phyloP scores from a whole-genome alignment of 2,329 filamentous ascomycete species.

The Colletotrichum sp. region DNA sequence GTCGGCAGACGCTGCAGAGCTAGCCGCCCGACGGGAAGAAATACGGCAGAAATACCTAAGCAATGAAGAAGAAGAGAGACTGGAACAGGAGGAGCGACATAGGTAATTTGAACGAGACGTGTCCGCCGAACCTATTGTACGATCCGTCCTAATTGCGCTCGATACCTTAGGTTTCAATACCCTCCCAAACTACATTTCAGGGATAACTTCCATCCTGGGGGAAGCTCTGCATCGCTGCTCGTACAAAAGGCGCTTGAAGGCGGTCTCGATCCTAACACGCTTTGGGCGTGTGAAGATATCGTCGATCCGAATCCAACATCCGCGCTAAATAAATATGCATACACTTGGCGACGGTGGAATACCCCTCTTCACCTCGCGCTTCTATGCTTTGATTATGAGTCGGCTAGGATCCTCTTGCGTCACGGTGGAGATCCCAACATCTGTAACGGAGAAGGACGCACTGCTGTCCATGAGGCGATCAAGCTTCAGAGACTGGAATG shows the following conservation, averaged over 20 bases:
- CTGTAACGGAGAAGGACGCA: neutral
- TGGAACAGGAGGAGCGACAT: no score
- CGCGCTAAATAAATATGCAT: accelerated
- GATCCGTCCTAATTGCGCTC: neutral
- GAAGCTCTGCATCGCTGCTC: neutral
- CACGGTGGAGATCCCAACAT: neutral
- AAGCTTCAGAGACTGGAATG: neutral
- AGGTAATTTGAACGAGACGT: no score
- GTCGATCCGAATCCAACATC: accelerated
- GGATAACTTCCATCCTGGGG: neutral
- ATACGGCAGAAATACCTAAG: no score
- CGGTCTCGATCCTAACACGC: neutral
- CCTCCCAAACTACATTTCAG: neutral
- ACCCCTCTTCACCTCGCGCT: neutral
- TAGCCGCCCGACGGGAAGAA: no score
- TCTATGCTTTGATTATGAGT: neutral
- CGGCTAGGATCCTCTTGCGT: neutral
- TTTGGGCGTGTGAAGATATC: neutral
- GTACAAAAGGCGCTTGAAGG: neutral
- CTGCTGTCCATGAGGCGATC: neutral
- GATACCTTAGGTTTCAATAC: neutral
- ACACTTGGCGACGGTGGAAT: neutral
- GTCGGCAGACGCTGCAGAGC: no score
- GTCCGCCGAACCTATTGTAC: no score
- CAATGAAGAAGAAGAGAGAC: no score